Conservation (phyloP, 2,329 filamentous ascomycete genomes). For the Venturia nashicola region DNA sequence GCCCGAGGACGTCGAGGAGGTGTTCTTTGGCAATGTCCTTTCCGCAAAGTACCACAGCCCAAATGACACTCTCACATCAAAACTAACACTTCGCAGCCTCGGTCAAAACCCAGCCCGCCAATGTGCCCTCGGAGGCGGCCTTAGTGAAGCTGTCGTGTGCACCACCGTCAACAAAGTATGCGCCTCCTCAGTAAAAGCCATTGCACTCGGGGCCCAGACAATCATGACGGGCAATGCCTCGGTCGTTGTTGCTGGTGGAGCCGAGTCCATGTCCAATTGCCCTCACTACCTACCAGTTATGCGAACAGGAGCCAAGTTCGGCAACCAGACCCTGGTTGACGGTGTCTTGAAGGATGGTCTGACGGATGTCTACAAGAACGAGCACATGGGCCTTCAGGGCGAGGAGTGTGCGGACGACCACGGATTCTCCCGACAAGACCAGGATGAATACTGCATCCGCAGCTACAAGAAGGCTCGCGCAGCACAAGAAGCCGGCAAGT, state of each 20-base stretch:
- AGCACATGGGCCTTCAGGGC: constrained; percentile 89
- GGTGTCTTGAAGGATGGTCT: constrained; percentile 90
- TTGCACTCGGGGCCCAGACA: constrained; percentile 88
- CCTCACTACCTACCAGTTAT: constrained; percentile 90
- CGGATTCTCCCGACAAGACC: constrained; percentile 66
- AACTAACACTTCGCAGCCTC: constrained; percentile 43
- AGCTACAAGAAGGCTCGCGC: constrained; percentile 89
- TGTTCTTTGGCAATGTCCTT: constrained; percentile 97
- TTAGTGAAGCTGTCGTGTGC: constrained; percentile 65
- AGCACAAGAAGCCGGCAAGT: constrained; percentile 68
- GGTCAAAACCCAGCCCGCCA: constrained; percentile 95
- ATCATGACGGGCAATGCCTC: constrained; percentile 94
- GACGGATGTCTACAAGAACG: constrained; percentile 86
- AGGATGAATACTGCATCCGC: constrained; percentile 92
- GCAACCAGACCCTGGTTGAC: constrained; percentile 78
- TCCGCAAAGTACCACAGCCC: constrained; percentile 64
- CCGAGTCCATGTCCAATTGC: constrained; percentile 97
- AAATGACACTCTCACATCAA: constrained; percentile 8
- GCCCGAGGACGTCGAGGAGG: constrained; percentile 81
- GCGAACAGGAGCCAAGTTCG: constrained; percentile 84
- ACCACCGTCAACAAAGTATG: constrained; percentile 99
- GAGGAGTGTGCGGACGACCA: constrained; percentile 88
- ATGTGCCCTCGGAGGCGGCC: constrained; percentile 79
- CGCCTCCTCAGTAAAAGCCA: constrained; percentile 86
- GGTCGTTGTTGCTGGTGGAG: constrained; percentile 84